A percentile compares a stretch with the other conserved stretches of the same genome.
Evolutionary conservation across 2,329 filamentous ascomycete species (phyloP).

Genomic region (Neoarthrinium moseri): DNA sequence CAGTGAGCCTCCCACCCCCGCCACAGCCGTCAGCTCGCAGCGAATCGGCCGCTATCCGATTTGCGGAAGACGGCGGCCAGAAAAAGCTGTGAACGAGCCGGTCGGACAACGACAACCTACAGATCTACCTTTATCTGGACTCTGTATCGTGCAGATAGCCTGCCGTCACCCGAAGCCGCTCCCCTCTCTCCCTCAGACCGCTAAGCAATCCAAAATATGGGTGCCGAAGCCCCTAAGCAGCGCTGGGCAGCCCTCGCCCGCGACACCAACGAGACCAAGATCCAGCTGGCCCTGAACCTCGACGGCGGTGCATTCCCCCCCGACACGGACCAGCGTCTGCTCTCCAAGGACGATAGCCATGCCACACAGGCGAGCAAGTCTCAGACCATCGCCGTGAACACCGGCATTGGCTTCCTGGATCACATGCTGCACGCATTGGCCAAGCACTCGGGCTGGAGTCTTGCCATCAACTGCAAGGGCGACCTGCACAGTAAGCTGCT

Average conservation of each 20-base stretch:
- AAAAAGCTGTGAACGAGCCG: neutral
- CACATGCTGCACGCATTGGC: conserved; percentile 98
- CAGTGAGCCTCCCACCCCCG: neutral
- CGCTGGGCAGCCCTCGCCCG: conserved; percentile 80
- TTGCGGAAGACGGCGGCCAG: neutral
- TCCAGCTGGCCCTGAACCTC: conserved; percentile 87
- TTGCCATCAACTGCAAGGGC: conserved; percentile 78
- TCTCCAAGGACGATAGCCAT: conserved; percentile 60
- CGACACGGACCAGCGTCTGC: conserved; percentile 57
- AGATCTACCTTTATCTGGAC: too few species aligned
- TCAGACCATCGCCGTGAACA: conserved; percentile 84
- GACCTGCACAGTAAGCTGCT: conserved; percentile 78
- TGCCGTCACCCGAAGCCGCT: too few species aligned
- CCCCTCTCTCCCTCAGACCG: neutral
- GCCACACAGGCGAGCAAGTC: conserved; percentile 81
- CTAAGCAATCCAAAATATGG: conserved; percentile 17
- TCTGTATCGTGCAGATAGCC: too few species aligned
- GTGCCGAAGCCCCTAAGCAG: conserved; percentile 24
- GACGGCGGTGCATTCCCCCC: conserved; percentile 81
- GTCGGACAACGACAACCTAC: too few species aligned
- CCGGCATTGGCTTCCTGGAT: conserved; percentile 95
- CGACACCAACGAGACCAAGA: conserved; percentile 97
- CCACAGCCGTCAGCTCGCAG: neutral
- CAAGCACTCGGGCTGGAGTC: conserved; percentile 93
- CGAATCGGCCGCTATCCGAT: conserved; percentile 6